Percentiles rank a stretch among this genome's conserved stretches.
These are phyloP conservation scores for Dovyalis caffra DNA, from an alignment of 345 rosid species.

Conservation along the genomic window DNA sequence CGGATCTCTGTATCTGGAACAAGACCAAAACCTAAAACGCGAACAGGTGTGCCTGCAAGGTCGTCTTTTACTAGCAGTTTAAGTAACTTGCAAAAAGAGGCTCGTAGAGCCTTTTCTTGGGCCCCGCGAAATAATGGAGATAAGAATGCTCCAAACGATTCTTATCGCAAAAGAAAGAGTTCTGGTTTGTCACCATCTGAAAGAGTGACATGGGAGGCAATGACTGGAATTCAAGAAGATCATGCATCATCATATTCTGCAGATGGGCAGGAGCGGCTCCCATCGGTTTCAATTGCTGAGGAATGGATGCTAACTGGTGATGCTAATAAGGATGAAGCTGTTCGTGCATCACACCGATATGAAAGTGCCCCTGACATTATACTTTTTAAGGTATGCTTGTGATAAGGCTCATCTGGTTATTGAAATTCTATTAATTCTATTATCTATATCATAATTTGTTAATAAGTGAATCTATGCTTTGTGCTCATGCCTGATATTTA, in stretches of 20 bases:
- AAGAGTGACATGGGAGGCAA: conserved; percentile 92
- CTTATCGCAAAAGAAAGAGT: conserved; percentile 78
- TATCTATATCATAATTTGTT: too few relatives aligned
- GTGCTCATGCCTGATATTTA: background rate
- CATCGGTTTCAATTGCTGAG: conserved; percentile 82
- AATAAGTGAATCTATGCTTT: too few relatives aligned
- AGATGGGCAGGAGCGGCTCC: conserved; percentile 86
- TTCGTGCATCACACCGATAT: conserved; percentile 82
- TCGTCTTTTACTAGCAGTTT: conserved; percentile 79
- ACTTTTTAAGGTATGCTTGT: conserved; percentile 75
- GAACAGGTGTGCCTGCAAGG: conserved; percentile 55
- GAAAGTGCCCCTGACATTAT: conserved; percentile 91
- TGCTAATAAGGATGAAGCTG: conserved; percentile 67
- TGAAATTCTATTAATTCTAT: background rate
- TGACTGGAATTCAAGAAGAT: conserved; percentile 93
- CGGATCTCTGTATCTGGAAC: conserved; percentile 72
- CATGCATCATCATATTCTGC: conserved; percentile 52
- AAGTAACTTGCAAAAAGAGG: conserved; percentile 90
- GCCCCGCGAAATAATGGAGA: conserved; percentile 82
- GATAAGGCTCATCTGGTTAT: background rate
- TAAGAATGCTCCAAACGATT: conserved; percentile 73
- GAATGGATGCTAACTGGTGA: conserved; percentile 96
- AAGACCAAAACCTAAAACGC: conserved; percentile 61
- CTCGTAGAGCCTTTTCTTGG: conserved; percentile 98
- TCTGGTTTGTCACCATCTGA: conserved; percentile 79